Percentiles rank a stretch among this genome's conserved stretches.
phyloP scores from a whole-genome alignment of 1,284 basidiomycete genomes.

The Coniophora puteana region DNA sequence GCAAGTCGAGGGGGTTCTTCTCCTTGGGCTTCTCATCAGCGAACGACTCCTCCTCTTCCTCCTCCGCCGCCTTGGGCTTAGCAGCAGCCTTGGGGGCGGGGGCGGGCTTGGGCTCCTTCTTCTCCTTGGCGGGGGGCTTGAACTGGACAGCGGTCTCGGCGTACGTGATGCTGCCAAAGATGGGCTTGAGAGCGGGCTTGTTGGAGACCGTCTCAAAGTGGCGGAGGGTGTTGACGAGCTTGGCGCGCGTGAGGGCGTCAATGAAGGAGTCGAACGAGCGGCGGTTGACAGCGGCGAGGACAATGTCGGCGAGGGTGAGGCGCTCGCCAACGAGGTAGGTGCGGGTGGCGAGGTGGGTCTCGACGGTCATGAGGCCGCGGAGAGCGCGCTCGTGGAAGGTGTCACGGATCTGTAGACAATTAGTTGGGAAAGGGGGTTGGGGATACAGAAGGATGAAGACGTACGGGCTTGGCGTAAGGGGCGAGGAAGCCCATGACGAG shows the following conservation, averaged over 20 bases:
- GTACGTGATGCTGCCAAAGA: slow-evolving; percentile 63
- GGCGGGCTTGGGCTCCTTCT: slow-evolving; percentile 51
- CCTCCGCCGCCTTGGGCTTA: slow-evolving; percentile 54
- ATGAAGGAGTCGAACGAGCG: slow-evolving; percentile 48
- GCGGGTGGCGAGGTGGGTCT: slow-evolving; percentile 71
- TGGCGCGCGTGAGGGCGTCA: slow-evolving; percentile 62
- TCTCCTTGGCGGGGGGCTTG: slow-evolving; percentile 72
- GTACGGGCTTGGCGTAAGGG: slow-evolving; percentile 53
- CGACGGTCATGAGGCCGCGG: slow-evolving; percentile 62
- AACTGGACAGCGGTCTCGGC: slow-evolving; percentile 72
- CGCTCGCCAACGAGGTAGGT: slow-evolving; percentile 95
- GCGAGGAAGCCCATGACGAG: slow-evolving; percentile 34
- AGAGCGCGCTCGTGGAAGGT: slow-evolving; percentile 47
- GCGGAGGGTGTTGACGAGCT: slow-evolving; percentile 78
- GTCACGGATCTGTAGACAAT: slow-evolving; percentile 49
- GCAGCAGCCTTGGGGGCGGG: slow-evolving; percentile 52
- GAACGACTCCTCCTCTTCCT: slow-evolving; percentile 63
- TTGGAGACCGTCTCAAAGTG: slow-evolving; percentile 83
- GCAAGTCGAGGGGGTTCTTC: slow-evolving; percentile 92
- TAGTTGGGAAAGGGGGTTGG: slow-evolving; percentile 2
- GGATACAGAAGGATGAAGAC: slow-evolving; percentile 35
- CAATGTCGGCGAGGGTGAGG: slow-evolving; percentile 90
- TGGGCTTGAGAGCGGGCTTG: slow-evolving; percentile 69
- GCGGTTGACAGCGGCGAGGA: slow-evolving; percentile 58
- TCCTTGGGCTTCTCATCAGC: slow-evolving; percentile 67